Percentiles rank a stretch among this genome's conserved stretches.
These are phyloP conservation scores for Penicillium fimorum DNA, from an alignment of 495 filamentous ascomycete species.

Conservation along the genomic window DNA sequence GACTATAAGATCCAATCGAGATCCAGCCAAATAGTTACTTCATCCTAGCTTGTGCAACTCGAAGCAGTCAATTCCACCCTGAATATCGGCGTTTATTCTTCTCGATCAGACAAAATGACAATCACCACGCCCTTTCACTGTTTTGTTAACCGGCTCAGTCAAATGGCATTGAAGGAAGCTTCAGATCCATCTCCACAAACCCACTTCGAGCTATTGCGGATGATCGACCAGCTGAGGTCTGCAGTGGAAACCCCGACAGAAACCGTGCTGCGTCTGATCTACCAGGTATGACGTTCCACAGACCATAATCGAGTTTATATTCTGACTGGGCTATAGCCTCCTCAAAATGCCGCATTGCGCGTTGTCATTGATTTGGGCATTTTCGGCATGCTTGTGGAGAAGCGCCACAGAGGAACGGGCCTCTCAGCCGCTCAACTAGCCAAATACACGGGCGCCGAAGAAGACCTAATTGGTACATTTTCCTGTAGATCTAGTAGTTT, in stretches of 20 bases:
- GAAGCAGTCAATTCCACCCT: neutral
- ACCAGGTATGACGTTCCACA: conserved; percentile 29
- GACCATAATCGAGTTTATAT: neutral
- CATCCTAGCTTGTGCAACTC: conserved; percentile 5
- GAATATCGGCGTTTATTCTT: neutral
- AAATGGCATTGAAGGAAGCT: conserved; percentile 23
- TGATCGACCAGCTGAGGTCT: conserved; percentile 32
- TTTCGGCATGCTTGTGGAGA: conserved; percentile 29
- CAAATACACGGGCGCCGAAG: conserved; percentile 29
- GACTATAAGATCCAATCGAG: conserved; percentile 5
- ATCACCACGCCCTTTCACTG: conserved; percentile 22
- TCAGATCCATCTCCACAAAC: conserved; percentile 21
- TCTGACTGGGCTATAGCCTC: conserved; percentile 29
- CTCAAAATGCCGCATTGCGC: conserved; percentile 41
- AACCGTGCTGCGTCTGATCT: conserved; percentile 37
- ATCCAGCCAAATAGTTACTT: conserved; percentile 2
- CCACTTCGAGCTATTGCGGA: conserved; percentile 32
- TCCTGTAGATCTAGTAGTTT: neutral
- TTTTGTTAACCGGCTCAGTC: conserved; percentile 27
- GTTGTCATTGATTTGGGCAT: conserved; percentile 36
- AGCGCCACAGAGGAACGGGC: conserved; percentile 20
- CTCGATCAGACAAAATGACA: conserved; percentile 15
- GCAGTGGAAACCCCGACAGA: conserved; percentile 39
- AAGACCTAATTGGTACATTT: conserved; percentile 31
- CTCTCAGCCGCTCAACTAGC: conserved; percentile 31